Percentiles rank a stretch among this genome's conserved stretches.
Evolutionary conservation across 495 filamentous ascomycete genomes (phyloP).

Genomic region (Hypoxylon trugodes): DNA sequence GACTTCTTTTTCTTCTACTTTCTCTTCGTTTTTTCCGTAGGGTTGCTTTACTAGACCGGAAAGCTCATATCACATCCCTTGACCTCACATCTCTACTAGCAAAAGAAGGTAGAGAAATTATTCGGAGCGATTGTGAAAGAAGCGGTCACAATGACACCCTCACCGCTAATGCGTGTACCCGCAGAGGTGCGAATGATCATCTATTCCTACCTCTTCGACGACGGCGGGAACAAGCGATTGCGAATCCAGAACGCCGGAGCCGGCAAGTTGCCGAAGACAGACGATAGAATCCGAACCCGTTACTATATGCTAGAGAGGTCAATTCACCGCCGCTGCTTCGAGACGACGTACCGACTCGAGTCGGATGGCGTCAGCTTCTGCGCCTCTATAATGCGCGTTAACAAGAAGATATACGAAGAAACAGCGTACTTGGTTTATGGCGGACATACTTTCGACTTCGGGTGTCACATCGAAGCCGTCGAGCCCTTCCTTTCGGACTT

Average conservation of each 20-base stretch:
- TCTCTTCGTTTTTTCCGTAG: neutral
- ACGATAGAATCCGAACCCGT: slow-evolving; percentile 30
- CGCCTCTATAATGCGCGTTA: slow-evolving; percentile 56
- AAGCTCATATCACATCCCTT: no score
- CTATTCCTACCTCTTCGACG: slow-evolving; percentile 61
- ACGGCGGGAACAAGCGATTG: slow-evolving; percentile 42
- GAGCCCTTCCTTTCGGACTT: slow-evolving; percentile 65
- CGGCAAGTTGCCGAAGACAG: slow-evolving; percentile 16
- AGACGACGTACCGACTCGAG: slow-evolving; percentile 57
- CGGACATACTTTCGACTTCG: slow-evolving; percentile 61
- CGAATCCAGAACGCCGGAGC: slow-evolving; percentile 33
- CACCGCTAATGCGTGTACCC: slow-evolving; percentile 49
- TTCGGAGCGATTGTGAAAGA: neutral
- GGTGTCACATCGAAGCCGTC: slow-evolving; percentile 60
- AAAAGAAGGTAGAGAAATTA: neutral
- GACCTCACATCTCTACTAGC: neutral
- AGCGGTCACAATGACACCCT: slow-evolving; percentile 24
- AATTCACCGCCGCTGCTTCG: slow-evolving; percentile 44
- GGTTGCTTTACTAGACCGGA: neutral
- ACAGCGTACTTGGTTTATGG: slow-evolving; percentile 59
- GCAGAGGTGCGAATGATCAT: slow-evolving; percentile 65
- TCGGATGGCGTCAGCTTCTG: slow-evolving; percentile 47
- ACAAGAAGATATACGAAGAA: slow-evolving; percentile 58
- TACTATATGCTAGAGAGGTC: slow-evolving; percentile 46
- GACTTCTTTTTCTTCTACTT: neutral